Evolutionary conservation across 768 basidiomycete genomes (phyloP).

Genomic region (Cyclocybe cylindracea): DNA sequence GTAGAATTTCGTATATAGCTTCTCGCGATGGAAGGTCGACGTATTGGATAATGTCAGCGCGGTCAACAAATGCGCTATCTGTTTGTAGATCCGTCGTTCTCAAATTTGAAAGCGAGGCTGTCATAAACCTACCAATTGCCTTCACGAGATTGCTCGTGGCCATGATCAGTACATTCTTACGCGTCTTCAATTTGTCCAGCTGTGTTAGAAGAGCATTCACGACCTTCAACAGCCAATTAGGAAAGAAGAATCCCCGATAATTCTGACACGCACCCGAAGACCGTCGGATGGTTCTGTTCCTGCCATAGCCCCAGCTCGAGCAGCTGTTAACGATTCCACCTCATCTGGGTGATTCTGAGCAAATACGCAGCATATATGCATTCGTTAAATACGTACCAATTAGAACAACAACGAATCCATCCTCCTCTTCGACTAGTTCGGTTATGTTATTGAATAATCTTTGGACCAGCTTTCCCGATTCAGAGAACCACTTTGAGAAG

Average conservation of each 20-base stretch:
- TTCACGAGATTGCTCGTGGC: slow-evolving; percentile 94
- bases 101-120: not conserved
- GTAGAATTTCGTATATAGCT: slow-evolving; percentile 91
- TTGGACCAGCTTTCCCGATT: slow-evolving; percentile 97
- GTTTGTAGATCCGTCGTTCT: not conserved
- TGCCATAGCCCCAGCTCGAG: slow-evolving; percentile 90
- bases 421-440: slow-evolving; percentile 91
- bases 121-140: slow-evolving; percentile 73
- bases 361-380: slow-evolving; percentile 1
- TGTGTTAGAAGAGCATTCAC: slow-evolving; percentile 97
- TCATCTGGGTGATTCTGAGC: slow-evolving; percentile 60
- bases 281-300: slow-evolving; percentile 97
- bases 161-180: slow-evolving; percentile 94
- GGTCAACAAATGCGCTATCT: slow-evolving; percentile 96
- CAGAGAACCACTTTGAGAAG: slow-evolving; percentile 99
- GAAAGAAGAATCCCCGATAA: not conserved
- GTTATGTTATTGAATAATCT: slow-evolving; percentile 86
- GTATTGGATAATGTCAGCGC: slow-evolving; percentile 96
- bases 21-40: slow-evolving; percentile 89
- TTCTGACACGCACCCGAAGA: slow-evolving; percentile 60
- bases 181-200: slow-evolving; percentile 90
- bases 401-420: slow-evolving; percentile 88
- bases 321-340: slow-evolving; percentile 94
- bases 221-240: slow-evolving; percentile 53
- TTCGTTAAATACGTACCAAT: slow-evolving; percentile 59